Conservation (phyloP, 2,329 filamentous ascomycete genomes). For the Fusarium sp. region DNA sequence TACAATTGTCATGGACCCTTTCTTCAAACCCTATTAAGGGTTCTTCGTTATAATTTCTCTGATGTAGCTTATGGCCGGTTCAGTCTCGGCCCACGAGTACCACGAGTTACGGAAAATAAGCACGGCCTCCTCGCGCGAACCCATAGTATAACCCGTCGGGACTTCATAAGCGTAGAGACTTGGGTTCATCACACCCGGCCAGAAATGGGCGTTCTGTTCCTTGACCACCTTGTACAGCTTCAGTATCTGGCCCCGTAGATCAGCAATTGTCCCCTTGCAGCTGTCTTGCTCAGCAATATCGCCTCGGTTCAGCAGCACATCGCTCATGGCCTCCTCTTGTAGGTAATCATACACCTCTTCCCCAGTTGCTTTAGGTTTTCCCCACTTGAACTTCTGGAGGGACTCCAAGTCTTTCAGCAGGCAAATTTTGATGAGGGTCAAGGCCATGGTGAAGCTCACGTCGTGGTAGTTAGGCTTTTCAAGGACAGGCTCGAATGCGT, state of each 20-base stretch:
- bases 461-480: conserved; percentile 1
- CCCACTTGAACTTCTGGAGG: background rate
- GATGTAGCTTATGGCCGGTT: conserved; percentile 11
- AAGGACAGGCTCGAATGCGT: conserved; percentile 14
- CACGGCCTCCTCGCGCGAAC: conserved; percentile 25
- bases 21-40: no score
- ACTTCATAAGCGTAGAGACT: conserved; percentile 4
- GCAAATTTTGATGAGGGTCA: conserved; percentile 24
- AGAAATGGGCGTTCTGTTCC: conserved; percentile 11
- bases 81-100: conserved; percentile 30
- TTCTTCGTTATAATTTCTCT: background rate
- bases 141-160: background rate
- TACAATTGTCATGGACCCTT: no score
- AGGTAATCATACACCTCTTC: conserved; percentile 4
- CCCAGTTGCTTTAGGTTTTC: background rate
- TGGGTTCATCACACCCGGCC: conserved; percentile 18
- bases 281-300: conserved; percentile 1
- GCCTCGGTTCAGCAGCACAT: conserved; percentile 7
- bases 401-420: conserved; percentile 17
- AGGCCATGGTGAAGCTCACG: conserved; percentile 6
- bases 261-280: background rate
- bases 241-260: conserved; percentile 4
- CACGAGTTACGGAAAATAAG: conserved; percentile 21
- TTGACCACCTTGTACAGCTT: conserved; percentile 22
- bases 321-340: conserved; percentile 21